Evolutionary conservation across 768 basidiomycete genomes (phyloP).

Genomic region (Amanita phalloides): DNA sequence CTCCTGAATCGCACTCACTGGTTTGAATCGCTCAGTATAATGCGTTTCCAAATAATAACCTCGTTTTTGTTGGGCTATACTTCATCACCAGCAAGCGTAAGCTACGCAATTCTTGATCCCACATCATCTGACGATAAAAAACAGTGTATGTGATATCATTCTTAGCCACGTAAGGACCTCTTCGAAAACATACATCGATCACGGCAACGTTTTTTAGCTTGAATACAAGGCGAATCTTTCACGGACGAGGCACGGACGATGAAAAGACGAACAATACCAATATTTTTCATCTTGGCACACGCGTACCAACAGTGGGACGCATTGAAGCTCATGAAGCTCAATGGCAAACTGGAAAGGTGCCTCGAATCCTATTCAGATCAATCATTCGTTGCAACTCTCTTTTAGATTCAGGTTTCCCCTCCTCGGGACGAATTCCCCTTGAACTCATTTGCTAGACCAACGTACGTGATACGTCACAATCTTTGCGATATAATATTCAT

Average conservation of each 20-base stretch:
- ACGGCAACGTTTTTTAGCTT: slow-evolving; percentile 23
- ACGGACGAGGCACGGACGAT: slow-evolving; percentile 47
- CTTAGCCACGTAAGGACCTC: neutral
- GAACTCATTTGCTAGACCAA: slow-evolving; percentile 11
- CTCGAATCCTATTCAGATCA: neutral
- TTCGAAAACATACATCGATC: slow-evolving; percentile 15
- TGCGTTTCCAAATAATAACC: slow-evolving; percentile 37
- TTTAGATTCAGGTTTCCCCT: slow-evolving; percentile 5
- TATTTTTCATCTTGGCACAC: slow-evolving; percentile 38
- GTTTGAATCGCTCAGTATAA: slow-evolving; percentile 35
- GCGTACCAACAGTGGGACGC: slow-evolving; percentile 29
- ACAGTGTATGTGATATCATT: slow-evolving; percentile 51
- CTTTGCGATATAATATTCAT: no score
- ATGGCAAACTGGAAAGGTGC: slow-evolving; percentile 23
- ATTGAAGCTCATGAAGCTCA: slow-evolving; percentile 16
- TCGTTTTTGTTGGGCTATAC: slow-evolving; percentile 52
- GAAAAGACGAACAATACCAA: slow-evolving; percentile 33
- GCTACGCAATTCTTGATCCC: slow-evolving; percentile 11
- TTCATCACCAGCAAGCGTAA: slow-evolving; percentile 58
- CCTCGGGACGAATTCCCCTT: slow-evolving; percentile 13
- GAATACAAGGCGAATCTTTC: slow-evolving; percentile 46
- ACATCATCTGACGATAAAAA: neutral
- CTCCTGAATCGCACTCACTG: neutral
- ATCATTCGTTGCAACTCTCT: neutral
- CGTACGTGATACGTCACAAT: neutral